Base-by-base conservation (phyloP, 2,329 filamentous ascomycete genomes). In the Pseudogymnoascus sp. region DNA sequence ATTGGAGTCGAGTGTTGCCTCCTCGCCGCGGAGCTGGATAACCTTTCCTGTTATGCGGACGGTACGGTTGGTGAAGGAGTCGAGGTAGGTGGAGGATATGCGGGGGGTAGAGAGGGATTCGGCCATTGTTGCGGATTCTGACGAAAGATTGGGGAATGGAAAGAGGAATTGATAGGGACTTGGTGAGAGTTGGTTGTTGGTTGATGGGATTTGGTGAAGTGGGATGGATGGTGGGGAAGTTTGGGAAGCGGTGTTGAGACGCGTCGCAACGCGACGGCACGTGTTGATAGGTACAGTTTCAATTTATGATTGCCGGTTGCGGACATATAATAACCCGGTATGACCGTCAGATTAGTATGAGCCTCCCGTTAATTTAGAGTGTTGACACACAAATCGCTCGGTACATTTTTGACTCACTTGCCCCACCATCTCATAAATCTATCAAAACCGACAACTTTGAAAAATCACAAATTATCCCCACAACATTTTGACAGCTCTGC, bases 1-100 rank as follows among this genome's bases (percentile, higher is more conserved):
- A 27, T 86, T 88, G 5, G 91, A 88, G 63, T 96, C 91, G 31
- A 97, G 83, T 5, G 86, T 85, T 0, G 92, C 93, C 59, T 84
- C 83, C 60, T 94, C 90, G 67, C 92, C 92, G 60, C 87, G 87
- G 25, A 97, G 80, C 70, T 94, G 87, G 3, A 84, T 83, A 55
- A 97, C 92, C 70, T 89, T 92, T 70, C 94, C 94, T 4, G 96
- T 81, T 62, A 97, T 80, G 69, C 92, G 92, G 65, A 97, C 90
- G 65, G 89, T 90, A 67, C 84, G 83, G 67, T 81, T 80, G 67
- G 86, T 81, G 77, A 92, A 96, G 71, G 81, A 81, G 72, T 91
- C 85, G 63, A 97, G 88, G 76, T 93, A 89, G 41, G 82, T 78
- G 61, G 89, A 89, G 58, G 90, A 91, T 74, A 97, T 85, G 74